Percentiles rank a stretch among this genome's conserved stretches.
phyloP scores from a whole-genome alignment of 768 basidiomycete genomes.

The Coprinopsis marcescibilis region DNA sequence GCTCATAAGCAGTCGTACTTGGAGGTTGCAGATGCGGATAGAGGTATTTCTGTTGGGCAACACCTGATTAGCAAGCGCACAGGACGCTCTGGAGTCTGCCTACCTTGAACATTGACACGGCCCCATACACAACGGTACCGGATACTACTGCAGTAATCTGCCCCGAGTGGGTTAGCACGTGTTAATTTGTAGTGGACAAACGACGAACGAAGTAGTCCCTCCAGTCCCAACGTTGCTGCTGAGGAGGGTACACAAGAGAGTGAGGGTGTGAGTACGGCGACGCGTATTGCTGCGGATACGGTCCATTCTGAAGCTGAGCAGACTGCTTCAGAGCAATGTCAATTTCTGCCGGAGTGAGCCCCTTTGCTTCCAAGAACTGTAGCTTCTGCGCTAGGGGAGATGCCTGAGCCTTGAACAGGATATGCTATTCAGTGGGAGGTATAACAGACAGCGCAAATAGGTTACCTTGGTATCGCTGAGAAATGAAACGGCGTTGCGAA shows the following conservation, averaged over 20 bases:
- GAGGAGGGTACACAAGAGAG: constrained; percentile 31
- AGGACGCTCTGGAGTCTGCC: constrained; percentile 16
- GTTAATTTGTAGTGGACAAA: constrained; percentile 12
- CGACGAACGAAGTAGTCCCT: constrained; percentile 88
- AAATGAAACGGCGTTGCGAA: constrained; percentile 80
- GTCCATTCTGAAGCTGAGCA: constrained; percentile 25
- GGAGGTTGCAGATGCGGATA: constrained; percentile 90
- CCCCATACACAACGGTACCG: constrained; percentile 77
- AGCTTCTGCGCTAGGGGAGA: constrained; percentile 81
- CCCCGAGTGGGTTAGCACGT: constrained; percentile 17
- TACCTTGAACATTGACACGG: constrained; percentile 74
- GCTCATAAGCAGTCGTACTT: constrained; percentile 80
- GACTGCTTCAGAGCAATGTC: constrained; percentile 76
- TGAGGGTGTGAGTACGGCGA: constrained; percentile 41
- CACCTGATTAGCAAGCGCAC: background rate
- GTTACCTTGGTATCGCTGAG: constrained; percentile 76
- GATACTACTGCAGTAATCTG: constrained; percentile 93
- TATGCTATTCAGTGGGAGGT: background rate
- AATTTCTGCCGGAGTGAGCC: constrained; percentile 77
- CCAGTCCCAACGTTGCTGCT: constrained; percentile 84
- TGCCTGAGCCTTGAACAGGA: constrained; percentile 52
- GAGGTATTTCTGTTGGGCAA: constrained; percentile 70
- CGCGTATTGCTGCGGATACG: constrained; percentile 27
- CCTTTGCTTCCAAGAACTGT: constrained; percentile 94
- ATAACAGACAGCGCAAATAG: background rate